Evolutionary conservation across 345 rosid species (phyloP).

Genomic region (Corchorus capsularis): DNA sequence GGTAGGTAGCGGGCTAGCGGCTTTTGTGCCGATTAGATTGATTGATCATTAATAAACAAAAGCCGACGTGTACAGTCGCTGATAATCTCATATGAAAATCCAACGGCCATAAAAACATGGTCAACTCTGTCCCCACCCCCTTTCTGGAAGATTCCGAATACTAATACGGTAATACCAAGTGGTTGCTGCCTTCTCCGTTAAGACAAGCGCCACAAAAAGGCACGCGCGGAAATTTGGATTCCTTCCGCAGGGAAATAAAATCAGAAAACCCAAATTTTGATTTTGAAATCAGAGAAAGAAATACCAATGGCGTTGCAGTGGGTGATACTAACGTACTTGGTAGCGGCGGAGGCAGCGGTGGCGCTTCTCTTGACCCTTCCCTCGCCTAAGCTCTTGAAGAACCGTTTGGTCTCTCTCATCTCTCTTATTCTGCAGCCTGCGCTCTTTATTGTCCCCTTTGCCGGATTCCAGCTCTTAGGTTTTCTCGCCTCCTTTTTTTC

Average conservation of each 20-base stretch:
- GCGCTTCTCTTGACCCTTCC: slow-evolving; percentile 61
- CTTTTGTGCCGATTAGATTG: no score
- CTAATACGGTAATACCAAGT: not conserved
- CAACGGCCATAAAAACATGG: not conserved
- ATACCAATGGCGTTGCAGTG: slow-evolving; percentile 72
- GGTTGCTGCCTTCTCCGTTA: not conserved
- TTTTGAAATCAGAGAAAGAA: not conserved
- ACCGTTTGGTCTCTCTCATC: slow-evolving; percentile 54
- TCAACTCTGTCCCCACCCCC: not conserved
- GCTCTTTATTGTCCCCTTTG: slow-evolving; percentile 63
- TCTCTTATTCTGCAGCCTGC: slow-evolving; percentile 64
- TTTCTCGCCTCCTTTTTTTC: slow-evolving; percentile 5
- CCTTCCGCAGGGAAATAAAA: no score
- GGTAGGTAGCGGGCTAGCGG: no score
- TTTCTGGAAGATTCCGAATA: not conserved
- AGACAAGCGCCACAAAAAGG: not conserved
- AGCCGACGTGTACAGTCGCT: no score
- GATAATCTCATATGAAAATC: not conserved
- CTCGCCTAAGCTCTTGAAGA: slow-evolving; percentile 55
- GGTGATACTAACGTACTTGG: slow-evolving; percentile 66
- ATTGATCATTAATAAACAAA: no score
- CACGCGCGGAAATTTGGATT: no score
- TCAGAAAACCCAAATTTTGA: no score
- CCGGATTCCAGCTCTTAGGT: slow-evolving; percentile 73
- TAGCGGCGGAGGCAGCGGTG: slow-evolving; percentile 57